A percentile compares a stretch with the other conserved stretches of the same genome.
These are phyloP conservation scores for Malus hybrid DNA, from an alignment of 331 rosid species.

Conservation along the genomic window DNA sequence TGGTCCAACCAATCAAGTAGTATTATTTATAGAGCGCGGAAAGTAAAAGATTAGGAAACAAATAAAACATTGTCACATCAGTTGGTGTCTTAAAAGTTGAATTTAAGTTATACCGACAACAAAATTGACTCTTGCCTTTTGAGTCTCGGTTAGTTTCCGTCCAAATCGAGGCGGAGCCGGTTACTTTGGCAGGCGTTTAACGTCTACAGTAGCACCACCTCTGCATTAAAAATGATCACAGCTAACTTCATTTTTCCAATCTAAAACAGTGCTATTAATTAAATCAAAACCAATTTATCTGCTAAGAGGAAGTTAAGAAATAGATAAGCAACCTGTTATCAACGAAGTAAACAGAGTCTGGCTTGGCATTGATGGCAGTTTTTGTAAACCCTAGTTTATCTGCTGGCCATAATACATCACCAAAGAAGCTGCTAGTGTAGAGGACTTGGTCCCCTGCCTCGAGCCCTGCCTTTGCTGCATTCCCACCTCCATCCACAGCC, in stretches of 20 bases:
- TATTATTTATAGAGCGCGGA: not conserved
- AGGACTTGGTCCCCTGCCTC: constrained; percentile 86
- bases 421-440: constrained; percentile 96
- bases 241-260: not conserved
- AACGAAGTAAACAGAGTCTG: constrained; percentile 90
- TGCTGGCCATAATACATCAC: constrained; percentile 98
- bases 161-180: constrained; percentile 95
- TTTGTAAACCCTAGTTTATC: constrained; percentile 99
- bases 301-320: not conserved
- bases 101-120: not conserved
- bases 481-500: constrained; percentile 96
- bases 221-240: not conserved
- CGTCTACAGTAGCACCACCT: constrained; percentile 81
- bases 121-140: constrained; percentile 47
- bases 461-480: constrained; percentile 92
- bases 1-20: not conserved
- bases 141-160: constrained; percentile 69
- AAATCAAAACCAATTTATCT: no score
- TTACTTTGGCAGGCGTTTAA: constrained; percentile 71
- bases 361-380: constrained; percentile 94
- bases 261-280: not conserved
- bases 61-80: no score
- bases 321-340: constrained; percentile 60
- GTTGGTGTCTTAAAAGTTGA: no score
- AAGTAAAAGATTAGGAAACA: not conserved